A percentile compares a stretch with the other conserved stretches of the same genome.
Conservation (phyloP, 164 flowering plant genomes). For the Dillenia suffruticosa region DNA sequence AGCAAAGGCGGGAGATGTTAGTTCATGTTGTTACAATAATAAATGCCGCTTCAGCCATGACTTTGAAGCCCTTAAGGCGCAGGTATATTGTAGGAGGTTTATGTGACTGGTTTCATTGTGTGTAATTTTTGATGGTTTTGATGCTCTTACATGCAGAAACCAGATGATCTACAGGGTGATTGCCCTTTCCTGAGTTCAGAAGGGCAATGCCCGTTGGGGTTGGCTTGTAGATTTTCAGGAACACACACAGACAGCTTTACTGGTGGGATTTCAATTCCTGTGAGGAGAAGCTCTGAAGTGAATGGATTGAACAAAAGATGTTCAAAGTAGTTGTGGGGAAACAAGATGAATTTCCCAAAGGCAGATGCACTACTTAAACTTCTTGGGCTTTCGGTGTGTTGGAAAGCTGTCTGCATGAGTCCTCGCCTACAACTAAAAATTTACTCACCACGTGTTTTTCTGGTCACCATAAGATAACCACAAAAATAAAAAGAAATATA, state of each 20-base stretch:
- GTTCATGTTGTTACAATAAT: conserved; percentile 53
- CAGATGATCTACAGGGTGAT: conserved; percentile 69
- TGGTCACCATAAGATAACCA: no score
- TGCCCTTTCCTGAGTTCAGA: conserved; percentile 65
- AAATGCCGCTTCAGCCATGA: conserved; percentile 91
- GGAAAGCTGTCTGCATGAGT: no score
- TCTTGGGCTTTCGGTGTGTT: conserved; percentile 67
- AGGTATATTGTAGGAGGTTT: conserved; percentile 32
- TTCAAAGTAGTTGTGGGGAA: conserved; percentile 94
- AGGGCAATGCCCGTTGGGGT: conserved; percentile 74
- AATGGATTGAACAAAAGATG: conserved; percentile 82
- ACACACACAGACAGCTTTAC: conserved; percentile 46
- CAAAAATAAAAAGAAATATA: no score
- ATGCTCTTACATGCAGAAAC: conserved; percentile 50
- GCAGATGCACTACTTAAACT: conserved; percentile 71
- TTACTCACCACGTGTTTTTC: no score
- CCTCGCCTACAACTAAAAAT: no score
- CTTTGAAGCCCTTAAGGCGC: conserved; percentile 66
- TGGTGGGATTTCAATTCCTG: conserved; percentile 13
- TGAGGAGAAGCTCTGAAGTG: conserved; percentile 44
- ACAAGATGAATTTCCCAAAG: conserved; percentile 63
- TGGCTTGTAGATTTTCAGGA: conserved; percentile 77
- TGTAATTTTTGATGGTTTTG: not conserved
- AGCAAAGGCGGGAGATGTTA: conserved; percentile 63
- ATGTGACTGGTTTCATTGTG: not conserved